Percentiles rank a stretch among this genome's conserved stretches.
phyloP scores from a whole-genome alignment of 768 basidiomycete genomes.

The Royoungia palumana region DNA sequence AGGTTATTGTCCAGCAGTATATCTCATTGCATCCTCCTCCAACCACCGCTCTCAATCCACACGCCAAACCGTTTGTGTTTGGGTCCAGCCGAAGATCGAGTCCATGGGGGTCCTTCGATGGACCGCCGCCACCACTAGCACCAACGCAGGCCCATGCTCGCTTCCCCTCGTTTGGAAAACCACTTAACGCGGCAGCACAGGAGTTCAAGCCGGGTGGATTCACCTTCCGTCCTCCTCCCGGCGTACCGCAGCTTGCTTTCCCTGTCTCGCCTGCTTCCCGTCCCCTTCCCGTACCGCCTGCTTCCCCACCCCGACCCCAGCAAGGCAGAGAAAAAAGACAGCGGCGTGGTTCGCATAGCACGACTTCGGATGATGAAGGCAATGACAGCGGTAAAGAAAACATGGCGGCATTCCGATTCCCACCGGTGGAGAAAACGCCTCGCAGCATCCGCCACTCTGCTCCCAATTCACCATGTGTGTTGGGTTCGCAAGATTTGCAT shows the following conservation, averaged over 20 bases:
- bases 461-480: conserved; percentile 37
- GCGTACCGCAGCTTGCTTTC: conserved; percentile 53
- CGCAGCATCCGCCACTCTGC: conserved; percentile 46
- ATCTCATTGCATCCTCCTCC: conserved; percentile 15
- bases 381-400: conserved; percentile 53
- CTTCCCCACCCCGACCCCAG: conserved; percentile 24
- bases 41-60: conserved; percentile 57
- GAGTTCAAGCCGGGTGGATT: conserved; percentile 81
- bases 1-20: conserved; percentile 34
- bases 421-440: conserved; percentile 49
- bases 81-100: conserved; percentile 40
- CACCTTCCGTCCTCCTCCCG: conserved; percentile 71
- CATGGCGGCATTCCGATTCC: conserved; percentile 78
- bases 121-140: conserved; percentile 41
- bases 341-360: conserved; percentile 47
- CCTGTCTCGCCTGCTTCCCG: conserved; percentile 32
- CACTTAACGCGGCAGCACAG: conserved; percentile 74
- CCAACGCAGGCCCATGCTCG: conserved; percentile 38
- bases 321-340: conserved; percentile 84
- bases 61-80: conserved; percentile 84
- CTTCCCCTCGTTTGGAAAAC: conserved; percentile 52
- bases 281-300: conserved; percentile 39
- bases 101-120: conserved; percentile 32
- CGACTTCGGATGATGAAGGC: conserved; percentile 34
- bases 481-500: conserved; percentile 23